Percentiles rank a stretch among this genome's conserved stretches.
Conservation (phyloP, 305 asterid genomes). For the Rubia occidens region DNA sequence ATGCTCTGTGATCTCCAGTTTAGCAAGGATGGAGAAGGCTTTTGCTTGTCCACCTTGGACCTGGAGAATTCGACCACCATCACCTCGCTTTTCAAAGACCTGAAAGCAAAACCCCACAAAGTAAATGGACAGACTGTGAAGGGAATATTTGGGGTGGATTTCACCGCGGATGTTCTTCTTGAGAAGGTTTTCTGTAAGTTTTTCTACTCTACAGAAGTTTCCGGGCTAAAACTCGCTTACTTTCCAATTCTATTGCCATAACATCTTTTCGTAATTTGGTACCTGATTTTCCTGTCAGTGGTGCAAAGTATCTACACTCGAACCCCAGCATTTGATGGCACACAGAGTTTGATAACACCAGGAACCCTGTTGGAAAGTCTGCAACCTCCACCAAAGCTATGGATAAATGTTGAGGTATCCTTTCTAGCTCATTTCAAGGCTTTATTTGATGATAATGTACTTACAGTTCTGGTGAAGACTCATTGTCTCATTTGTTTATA, state of each 20-base stretch:
- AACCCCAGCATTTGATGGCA: conserved; percentile 23
- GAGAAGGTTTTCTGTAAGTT: conserved; percentile 43
- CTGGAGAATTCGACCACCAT: conserved; percentile 48
- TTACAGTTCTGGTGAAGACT: neutral
- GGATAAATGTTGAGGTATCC: conserved; percentile 55
- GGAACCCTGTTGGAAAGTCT: neutral
- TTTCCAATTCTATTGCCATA: neutral
- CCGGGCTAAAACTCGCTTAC: neutral
- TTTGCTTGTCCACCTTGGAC: conserved; percentile 36
- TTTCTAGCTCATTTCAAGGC: conserved; percentile 10
- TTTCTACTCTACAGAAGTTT: neutral
- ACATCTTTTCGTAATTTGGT: neutral
- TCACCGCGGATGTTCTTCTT: conserved; percentile 25
- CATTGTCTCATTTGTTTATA: conserved; percentile 25
- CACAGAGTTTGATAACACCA: conserved; percentile 6
- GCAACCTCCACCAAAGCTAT: conserved; percentile 17
- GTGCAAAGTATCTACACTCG: conserved; percentile 21
- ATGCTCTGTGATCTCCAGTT: conserved; percentile 60
- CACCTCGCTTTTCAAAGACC: conserved; percentile 26
- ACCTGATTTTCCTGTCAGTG: conserved; percentile 16
- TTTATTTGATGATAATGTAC: neutral
- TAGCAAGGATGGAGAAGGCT: conserved; percentile 46
- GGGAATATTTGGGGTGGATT: conserved; percentile 65
- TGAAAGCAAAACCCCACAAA: conserved; percentile 36
- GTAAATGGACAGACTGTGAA: conserved; percentile 37